A percentile compares a stretch with the other conserved stretches of the same genome.
Evolutionary conservation across 2,329 filamentous ascomycete species (phyloP).

Genomic region (Aspergillus pseudoterreus): DNA sequence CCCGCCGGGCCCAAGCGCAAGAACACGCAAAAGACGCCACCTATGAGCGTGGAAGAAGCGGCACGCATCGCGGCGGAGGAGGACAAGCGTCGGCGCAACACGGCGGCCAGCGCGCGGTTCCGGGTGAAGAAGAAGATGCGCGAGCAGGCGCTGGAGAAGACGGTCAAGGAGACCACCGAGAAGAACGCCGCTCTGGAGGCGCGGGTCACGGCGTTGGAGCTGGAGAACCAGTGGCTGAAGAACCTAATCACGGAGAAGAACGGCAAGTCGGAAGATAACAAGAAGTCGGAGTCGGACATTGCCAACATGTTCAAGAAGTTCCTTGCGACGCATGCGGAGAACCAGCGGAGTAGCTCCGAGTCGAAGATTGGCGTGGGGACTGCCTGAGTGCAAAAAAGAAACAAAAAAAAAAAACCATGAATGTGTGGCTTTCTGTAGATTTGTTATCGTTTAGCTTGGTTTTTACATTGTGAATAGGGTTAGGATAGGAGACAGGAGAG

Average conservation of each 20-base stretch:
- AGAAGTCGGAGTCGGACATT: conserved; percentile 44
- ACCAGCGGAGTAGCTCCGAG: conserved; percentile 24
- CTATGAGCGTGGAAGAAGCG: conserved; percentile 62
- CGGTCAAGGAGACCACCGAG: conserved; percentile 76
- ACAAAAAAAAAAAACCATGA: background rate
- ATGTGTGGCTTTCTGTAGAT: conserved; percentile 7
- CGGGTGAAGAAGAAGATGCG: conserved; percentile 95
- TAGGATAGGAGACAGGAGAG: conserved; percentile 8
- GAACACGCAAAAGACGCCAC: conserved; percentile 32
- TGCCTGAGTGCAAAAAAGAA: conserved; percentile 1
- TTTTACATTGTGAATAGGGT: conserved; percentile 8
- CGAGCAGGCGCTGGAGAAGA: conserved; percentile 77
- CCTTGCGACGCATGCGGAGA: conserved; percentile 31
- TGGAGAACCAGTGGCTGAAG: conserved; percentile 79
- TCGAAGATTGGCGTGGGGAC: conserved; percentile 34
- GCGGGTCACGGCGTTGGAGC: conserved; percentile 70
- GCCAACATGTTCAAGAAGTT: conserved; percentile 41
- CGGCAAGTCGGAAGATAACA: conserved; percentile 28
- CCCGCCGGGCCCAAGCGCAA: conserved; percentile 33
- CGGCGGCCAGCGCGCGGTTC: conserved; percentile 85
- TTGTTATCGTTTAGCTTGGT: background rate
- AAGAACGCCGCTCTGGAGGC: conserved; percentile 73
- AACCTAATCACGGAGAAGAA: conserved; percentile 80
- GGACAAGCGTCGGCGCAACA: conserved; percentile 86
- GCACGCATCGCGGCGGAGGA: conserved; percentile 77